Conservation (phyloP, 345 rosid genomes). For the Gossypium stocksii region DNA sequence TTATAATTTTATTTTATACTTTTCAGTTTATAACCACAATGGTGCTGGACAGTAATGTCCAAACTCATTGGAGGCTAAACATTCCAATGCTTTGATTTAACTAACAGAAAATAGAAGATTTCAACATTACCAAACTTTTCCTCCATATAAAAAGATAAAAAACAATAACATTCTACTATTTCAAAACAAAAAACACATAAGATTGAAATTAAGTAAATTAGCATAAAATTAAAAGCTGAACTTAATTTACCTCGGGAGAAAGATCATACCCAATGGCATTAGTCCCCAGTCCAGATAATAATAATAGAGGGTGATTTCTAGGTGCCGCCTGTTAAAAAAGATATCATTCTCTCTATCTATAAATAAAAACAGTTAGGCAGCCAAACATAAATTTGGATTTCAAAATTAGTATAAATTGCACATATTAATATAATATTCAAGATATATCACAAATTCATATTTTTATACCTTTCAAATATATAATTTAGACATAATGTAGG, state of each 20-base stretch:
- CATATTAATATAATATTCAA: background rate
- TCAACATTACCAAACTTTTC: background rate
- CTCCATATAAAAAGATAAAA: background rate
- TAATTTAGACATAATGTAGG: background rate
- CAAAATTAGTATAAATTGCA: background rate
- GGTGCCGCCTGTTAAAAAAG: slow-evolving; percentile 45
- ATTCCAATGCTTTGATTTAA: background rate
- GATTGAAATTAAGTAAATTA: background rate
- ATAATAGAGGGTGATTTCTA: slow-evolving; percentile 83
- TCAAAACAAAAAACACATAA: background rate
- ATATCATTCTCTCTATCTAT: background rate
- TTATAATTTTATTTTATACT: background rate
- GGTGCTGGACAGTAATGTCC: background rate
- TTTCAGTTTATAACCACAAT: background rate
- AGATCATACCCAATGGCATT: slow-evolving; percentile 96
- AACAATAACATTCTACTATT: background rate
- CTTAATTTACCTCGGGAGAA: slow-evolving; percentile 54
- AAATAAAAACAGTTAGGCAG: background rate
- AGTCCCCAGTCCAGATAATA: slow-evolving; percentile 91
- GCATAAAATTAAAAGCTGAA: background rate
- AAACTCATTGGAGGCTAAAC: background rate
- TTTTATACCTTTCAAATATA: background rate
- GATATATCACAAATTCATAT: background rate
- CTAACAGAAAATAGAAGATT: background rate
- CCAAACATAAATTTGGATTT: background rate